Percentiles rank a stretch among this genome's conserved stretches.
Evolutionary conservation across 495 filamentous ascomycete species (phyloP).

Genomic region (Arthonia radiata): DNA sequence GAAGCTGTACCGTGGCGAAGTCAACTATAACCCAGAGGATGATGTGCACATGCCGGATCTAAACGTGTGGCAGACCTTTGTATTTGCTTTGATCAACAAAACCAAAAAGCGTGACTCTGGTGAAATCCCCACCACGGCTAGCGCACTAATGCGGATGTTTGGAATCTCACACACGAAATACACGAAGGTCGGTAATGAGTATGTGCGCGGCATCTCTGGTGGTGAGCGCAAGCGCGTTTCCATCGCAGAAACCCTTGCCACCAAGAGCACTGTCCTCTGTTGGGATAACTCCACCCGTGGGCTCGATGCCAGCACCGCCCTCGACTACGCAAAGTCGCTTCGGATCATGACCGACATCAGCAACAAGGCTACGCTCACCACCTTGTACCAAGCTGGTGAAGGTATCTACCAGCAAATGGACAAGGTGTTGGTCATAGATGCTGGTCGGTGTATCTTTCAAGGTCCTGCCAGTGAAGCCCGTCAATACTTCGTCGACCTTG

Average conservation of each 20-base stretch:
- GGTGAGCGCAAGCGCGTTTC: slow-evolving; percentile 50
- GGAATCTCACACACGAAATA: slow-evolving; percentile 61
- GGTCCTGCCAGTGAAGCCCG: slow-evolving; percentile 36
- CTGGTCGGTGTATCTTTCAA: slow-evolving; percentile 39
- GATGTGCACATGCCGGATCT: slow-evolving; percentile 56
- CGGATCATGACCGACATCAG: slow-evolving; percentile 66
- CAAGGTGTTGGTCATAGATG: slow-evolving; percentile 43
- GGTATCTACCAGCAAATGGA: slow-evolving; percentile 67
- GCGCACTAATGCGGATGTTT: slow-evolving; percentile 43
- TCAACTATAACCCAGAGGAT: slow-evolving; percentile 65
- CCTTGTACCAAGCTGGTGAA: slow-evolving; percentile 64
- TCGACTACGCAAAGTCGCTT: slow-evolving; percentile 55
- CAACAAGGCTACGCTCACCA: slow-evolving; percentile 59
- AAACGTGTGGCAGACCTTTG: slow-evolving; percentile 57
- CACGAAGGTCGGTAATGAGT: slow-evolving; percentile 62
- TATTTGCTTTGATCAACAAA: slow-evolving; percentile 66
- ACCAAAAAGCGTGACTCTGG: slow-evolving; percentile 45
- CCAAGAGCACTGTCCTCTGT: slow-evolving; percentile 37
- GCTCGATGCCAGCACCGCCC: slow-evolving; percentile 51
- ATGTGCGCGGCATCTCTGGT: slow-evolving; percentile 47
- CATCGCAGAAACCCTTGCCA: slow-evolving; percentile 42
- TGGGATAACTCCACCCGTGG: slow-evolving; percentile 58
- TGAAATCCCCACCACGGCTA: slow-evolving; percentile 40
- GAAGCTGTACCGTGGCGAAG: slow-evolving; percentile 50
- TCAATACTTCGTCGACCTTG: slow-evolving; percentile 43